Evolutionary conservation across 768 basidiomycete species (phyloP), one percentile per base, ranked within the genome.

Genomic region (Suillus brevipes): DNA sequence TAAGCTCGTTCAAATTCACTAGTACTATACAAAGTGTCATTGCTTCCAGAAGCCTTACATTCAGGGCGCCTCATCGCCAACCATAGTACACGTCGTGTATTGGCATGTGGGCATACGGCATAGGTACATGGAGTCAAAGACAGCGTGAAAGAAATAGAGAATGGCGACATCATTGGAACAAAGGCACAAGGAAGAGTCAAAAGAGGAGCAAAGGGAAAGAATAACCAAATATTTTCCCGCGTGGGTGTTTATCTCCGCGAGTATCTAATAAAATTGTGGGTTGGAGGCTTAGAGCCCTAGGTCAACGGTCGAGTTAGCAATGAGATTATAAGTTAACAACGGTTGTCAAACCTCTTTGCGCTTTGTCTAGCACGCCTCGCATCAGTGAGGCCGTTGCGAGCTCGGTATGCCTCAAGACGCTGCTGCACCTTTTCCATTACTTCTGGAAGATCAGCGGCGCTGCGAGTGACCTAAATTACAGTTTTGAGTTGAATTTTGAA

Each of bases 371-470:
- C 74, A 56, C 73, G 73, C 47, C 16, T 63, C 47, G 49, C 16
- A 43, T 77, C 72, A 4, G 59, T 49, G 18, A 69, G 65, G 20
- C 68, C 66, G 16, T 67, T 16, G 47, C 70, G 69, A 13, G 60
- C 50, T 52, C 64, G 69, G 62, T 76, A 77, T 8, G 68, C 66
- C 0, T 68, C 65, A 60, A 77, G 47, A 25, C 72, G 75, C 56
- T 70, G 67, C 12, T 38, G 13, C 23, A 78, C 65, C 63, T 78
- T 76, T 34, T 77, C 75, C 31, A 43, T 63, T 36, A 78, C 69
- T 42, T 78, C 78, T 2, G 79, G 79, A 40, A 78, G 71, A 62
- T 80, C 77, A 16, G 65, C 68, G n/a, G 75, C 61, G 60, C 65
- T 65, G 6, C 68, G 23, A n/a, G 69, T 73, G 55, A 75, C 72